These are phyloP conservation scores for Botryotinia calthae DNA, from an alignment of 2,329 filamentous ascomycete species.

Conservation along the genomic window DNA sequence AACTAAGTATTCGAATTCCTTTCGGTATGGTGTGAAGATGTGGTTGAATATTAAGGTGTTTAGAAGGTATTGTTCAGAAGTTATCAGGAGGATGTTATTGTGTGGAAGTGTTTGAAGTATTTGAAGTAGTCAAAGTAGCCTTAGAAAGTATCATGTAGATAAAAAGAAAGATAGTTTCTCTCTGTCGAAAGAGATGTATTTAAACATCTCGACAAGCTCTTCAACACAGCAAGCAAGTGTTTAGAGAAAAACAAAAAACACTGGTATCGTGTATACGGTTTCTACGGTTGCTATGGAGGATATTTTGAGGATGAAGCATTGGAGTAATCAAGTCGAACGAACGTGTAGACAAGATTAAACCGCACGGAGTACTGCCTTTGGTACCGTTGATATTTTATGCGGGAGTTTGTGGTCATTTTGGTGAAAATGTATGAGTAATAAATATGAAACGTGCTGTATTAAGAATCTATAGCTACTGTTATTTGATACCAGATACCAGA, in stretches of 20 bases:
- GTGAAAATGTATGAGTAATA: not conserved
- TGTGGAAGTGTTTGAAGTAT: not conserved
- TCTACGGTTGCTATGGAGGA: not conserved
- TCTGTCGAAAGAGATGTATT: not conserved
- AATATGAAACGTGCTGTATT: not conserved
- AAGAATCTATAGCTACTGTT: rapidly evolving
- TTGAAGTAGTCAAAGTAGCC: not conserved
- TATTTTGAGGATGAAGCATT: not conserved
- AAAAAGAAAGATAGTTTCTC: rapidly evolving
- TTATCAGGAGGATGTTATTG: rapidly evolving
- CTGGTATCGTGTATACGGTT: not conserved
- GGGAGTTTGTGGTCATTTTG: not conserved
- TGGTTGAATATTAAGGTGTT: not conserved
- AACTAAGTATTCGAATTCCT: too few species aligned
- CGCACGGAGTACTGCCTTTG: not conserved
- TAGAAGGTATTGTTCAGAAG: not conserved
- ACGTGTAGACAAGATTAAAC: rapidly evolving
- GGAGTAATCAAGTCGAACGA: rapidly evolving
- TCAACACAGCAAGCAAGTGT: not conserved
- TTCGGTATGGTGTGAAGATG: not conserved
- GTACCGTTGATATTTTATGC: not conserved
- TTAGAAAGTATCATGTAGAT: not conserved
- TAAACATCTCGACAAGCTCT: not conserved
- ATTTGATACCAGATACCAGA: not conserved
- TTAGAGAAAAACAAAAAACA: not conserved